A percentile compares a stretch with the other conserved stretches of the same genome.
Conservation (phyloP, 306 rosid species). For the Ceratonia siliqua region DNA sequence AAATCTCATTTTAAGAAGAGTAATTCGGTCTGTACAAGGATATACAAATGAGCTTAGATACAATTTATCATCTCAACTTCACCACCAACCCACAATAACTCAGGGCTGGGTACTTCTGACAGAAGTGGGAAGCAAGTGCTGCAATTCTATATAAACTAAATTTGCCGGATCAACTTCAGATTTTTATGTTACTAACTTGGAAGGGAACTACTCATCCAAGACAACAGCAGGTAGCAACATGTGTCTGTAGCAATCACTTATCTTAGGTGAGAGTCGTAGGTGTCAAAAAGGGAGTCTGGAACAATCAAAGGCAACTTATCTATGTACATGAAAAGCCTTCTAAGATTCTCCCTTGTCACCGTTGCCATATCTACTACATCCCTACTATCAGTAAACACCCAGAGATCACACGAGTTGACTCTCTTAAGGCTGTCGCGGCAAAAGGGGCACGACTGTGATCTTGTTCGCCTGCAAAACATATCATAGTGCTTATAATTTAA, state of each 20-base stretch:
- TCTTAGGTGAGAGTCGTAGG: conserved; percentile 82
- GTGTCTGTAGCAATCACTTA: conserved; percentile 44
- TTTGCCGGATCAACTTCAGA: conserved; percentile 38
- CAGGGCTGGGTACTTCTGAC: conserved; percentile 51
- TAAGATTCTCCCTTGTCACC: conserved; percentile 80
- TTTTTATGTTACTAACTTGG: conserved; percentile 37
- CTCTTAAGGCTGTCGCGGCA: conserved; percentile 93
- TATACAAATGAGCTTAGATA: conserved; percentile 73
- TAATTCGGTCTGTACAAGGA: conserved; percentile 71
- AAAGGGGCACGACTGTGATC: conserved; percentile 93
- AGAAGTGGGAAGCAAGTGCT: conserved; percentile 61
- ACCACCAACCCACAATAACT: conserved; percentile 60
- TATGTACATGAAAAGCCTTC: conserved; percentile 84
- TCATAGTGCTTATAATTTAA: neutral
- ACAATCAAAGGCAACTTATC: conserved; percentile 82
- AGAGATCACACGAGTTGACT: conserved; percentile 88
- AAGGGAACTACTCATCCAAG: conserved; percentile 41
- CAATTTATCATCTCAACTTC: conserved; percentile 69
- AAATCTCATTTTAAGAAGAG: conserved; percentile 39
- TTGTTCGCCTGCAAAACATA: conserved; percentile 66
- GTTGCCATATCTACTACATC: conserved; percentile 80
- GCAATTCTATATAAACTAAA: conserved; percentile 54
- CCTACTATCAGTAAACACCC: conserved; percentile 76
- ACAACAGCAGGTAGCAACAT: conserved; percentile 42
- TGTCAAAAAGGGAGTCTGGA: conserved; percentile 78